These are phyloP conservation scores for Iris pallida DNA, from an alignment of 116 monocot species.

Conservation along the genomic window DNA sequence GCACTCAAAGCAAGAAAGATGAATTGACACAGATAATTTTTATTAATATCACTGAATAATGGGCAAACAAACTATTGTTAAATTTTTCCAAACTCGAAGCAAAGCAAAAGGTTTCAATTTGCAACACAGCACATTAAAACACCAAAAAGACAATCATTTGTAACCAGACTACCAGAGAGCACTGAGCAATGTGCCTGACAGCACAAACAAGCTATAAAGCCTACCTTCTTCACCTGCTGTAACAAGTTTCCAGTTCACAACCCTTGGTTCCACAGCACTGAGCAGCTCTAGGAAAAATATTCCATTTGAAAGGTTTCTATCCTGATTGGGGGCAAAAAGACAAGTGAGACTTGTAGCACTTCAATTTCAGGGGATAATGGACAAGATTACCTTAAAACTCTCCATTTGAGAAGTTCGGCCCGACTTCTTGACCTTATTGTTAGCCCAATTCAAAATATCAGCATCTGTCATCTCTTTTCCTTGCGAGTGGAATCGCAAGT, in stretches of 20 bases:
- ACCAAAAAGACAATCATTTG: too few relatives aligned
- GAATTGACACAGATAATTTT: not conserved
- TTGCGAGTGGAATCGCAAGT: slow-evolving; percentile 42
- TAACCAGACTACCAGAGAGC: not conserved
- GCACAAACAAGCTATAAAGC: not conserved
- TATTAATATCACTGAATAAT: too few relatives aligned
- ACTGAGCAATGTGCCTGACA: too few relatives aligned
- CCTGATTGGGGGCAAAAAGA: slow-evolving; percentile 13
- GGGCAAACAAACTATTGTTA: too few relatives aligned
- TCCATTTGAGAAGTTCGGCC: slow-evolving; percentile 37
- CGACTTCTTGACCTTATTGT: slow-evolving; percentile 31
- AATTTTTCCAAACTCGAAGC: too few relatives aligned
- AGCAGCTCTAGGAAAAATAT: slow-evolving; percentile 46
- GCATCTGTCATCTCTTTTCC: slow-evolving; percentile 50
- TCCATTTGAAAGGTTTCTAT: slow-evolving; percentile 42
- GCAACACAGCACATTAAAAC: too few relatives aligned
- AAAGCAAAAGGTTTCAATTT: too few relatives aligned
- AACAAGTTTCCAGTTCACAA: slow-evolving; percentile 50
- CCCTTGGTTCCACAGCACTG: slow-evolving; percentile 39
- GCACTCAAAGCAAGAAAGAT: slow-evolving; percentile 7
- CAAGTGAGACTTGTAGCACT: slow-evolving; percentile 1
- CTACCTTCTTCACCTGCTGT: slow-evolving; percentile 43
- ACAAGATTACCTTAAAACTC: slow-evolving; percentile 37
- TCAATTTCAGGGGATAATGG: not conserved
- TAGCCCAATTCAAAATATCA: slow-evolving; percentile 49